Percentiles rank a stretch among this genome's conserved stretches.
Conservation (phyloP, 139 green algal genomes). For the Chlamydomonas incerta region DNA sequence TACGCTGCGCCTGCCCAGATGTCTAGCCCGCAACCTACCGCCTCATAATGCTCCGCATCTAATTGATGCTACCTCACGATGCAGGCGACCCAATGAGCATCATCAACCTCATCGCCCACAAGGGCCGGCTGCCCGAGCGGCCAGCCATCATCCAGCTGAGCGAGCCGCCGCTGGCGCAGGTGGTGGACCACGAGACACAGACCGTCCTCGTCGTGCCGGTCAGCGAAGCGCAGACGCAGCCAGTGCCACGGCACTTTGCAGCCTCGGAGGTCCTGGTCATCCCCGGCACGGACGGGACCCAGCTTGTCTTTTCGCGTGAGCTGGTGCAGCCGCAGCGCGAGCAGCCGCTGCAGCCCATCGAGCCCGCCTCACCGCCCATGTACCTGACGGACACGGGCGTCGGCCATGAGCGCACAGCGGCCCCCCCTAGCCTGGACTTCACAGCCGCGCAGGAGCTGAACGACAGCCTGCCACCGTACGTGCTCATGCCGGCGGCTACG, state of each 20-base stretch:
- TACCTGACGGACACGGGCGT: not conserved
- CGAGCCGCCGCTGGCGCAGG: not conserved
- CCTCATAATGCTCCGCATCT: too few species aligned
- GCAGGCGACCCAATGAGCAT: conserved; percentile 38
- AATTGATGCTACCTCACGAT: too few species aligned
- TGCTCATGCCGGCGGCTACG: not conserved
- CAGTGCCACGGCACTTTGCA: not conserved
- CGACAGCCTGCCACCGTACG: conserved; percentile 28
- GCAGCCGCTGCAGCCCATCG: not conserved
- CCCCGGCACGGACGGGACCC: not conserved
- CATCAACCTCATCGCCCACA: conserved; percentile 21
- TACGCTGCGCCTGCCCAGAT: too few species aligned
- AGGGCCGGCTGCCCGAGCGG: conserved; percentile 8
- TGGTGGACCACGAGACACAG: not conserved
- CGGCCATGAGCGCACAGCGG: not conserved
- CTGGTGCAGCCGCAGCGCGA: conserved; percentile 2
- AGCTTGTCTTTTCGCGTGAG: not conserved
- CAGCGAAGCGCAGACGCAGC: not conserved
- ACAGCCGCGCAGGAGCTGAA: conserved; percentile 1
- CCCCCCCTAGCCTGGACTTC: not conserved
- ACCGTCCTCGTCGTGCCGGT: not conserved
- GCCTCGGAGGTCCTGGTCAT: conserved; percentile 20
- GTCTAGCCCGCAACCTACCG: too few species aligned
- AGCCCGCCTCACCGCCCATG: not conserved
- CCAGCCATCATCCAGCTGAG: conserved; percentile 39